Evolutionary conservation across 176 grass and related monocot species (phyloP).

Genomic region (Dactylis glomerata): DNA sequence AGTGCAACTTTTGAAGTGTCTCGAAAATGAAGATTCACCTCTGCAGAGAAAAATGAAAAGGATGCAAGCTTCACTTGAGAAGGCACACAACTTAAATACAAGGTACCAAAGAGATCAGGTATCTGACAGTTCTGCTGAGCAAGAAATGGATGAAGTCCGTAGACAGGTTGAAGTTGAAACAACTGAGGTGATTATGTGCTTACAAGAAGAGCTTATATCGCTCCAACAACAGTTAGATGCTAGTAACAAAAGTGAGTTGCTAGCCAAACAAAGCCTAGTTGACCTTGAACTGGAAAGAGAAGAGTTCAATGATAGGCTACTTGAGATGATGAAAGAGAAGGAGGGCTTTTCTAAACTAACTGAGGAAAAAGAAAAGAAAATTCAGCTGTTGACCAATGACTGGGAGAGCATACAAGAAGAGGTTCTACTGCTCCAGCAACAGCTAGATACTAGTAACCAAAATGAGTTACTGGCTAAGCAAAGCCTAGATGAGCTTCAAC

Average conservation of each 20-base stretch:
- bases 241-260: constrained; percentile 47
- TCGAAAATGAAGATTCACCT: constrained; percentile 76
- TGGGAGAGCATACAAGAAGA: constrained; percentile 63
- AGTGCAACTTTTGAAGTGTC: constrained; percentile 41
- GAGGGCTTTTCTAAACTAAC: constrained; percentile 32
- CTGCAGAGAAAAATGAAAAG: constrained; percentile 79
- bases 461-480: constrained; percentile 43
- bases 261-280: constrained; percentile 44
- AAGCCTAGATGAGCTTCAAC: constrained; percentile 37
- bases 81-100: constrained; percentile 56
- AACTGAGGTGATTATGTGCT: constrained; percentile 91
- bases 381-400: constrained; percentile 43
- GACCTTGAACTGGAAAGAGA: constrained; percentile 46
- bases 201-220: constrained; percentile 68
- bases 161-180: constrained; percentile 93
- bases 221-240: constrained; percentile 58
- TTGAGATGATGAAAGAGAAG: constrained; percentile 47
- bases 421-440: constrained; percentile 42
- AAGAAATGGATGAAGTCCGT: constrained; percentile 90
- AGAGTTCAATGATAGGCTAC: constrained; percentile 48
- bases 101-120: constrained; percentile 57
- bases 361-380: constrained; percentile 60
- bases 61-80: constrained; percentile 92
- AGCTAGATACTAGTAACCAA: constrained; percentile 46
- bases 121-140: constrained; percentile 66